phyloP scores from a whole-genome alignment of 2,329 filamentous ascomycete genomes.

The Colletotrichum australisinense region DNA sequence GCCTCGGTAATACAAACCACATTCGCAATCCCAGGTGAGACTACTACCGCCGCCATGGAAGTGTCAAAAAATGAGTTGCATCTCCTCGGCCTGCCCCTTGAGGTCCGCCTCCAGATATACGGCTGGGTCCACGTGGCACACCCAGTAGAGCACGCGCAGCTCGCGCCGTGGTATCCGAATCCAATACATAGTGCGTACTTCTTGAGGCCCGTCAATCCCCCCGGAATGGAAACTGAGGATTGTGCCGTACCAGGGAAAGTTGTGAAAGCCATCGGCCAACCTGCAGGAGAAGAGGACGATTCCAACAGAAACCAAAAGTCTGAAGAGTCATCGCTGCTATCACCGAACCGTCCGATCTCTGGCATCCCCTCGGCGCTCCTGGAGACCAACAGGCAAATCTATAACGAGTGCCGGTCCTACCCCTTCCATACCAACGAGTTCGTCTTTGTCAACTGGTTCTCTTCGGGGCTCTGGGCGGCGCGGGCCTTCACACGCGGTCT shows the following conservation, averaged over 20 bases:
- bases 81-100: conserved; percentile 53
- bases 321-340: conserved; percentile 38
- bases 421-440: conserved; percentile 59
- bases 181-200: conserved; percentile 47
- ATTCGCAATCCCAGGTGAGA: neutral
- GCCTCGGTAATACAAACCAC: neutral
- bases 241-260: neutral
- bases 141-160: conserved; percentile 50
- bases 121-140: conserved; percentile 51
- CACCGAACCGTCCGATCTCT: conserved; percentile 49
- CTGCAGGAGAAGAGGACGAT: neutral
- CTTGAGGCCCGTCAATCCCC: conserved; percentile 38
- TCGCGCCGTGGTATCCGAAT: conserved; percentile 53
- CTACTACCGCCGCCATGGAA: neutral
- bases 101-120: conserved; percentile 61
- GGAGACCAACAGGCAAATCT: conserved; percentile 51
- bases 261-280: neutral
- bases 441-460: conserved; percentile 58
- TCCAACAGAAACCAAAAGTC: neutral
- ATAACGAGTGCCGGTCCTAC: conserved; percentile 52
- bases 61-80: conserved; percentile 12
- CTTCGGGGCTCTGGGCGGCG: conserved; percentile 56
- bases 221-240: conserved; percentile 1
- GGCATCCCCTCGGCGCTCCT: conserved; percentile 56
- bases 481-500: conserved; percentile 48